Percentiles rank a stretch among this genome's conserved stretches.
These are phyloP conservation scores for Quercus phellos DNA, from an alignment of 331 rosid species.

Conservation along the genomic window DNA sequence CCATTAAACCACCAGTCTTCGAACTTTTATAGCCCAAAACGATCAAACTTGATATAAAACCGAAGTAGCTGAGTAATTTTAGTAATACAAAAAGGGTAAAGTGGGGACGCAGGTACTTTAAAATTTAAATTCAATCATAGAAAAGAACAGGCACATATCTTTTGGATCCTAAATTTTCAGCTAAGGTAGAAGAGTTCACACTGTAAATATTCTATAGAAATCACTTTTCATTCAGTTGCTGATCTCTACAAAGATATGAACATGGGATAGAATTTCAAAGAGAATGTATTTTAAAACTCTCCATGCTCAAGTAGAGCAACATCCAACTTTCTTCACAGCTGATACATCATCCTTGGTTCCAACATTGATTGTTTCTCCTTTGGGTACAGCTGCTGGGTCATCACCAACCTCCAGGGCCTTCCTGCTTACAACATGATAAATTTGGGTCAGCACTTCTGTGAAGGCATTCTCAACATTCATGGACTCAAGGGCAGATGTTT, in stretches of 20 bases:
- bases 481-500: conserved; percentile 83
- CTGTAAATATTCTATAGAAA: conserved; percentile 25
- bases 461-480: conserved; percentile 70
- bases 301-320: conserved; percentile 55
- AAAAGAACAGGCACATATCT: conserved; percentile 2
- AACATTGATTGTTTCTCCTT: conserved; percentile 63
- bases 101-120: conserved; percentile 4
- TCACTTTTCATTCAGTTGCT: conserved; percentile 10
- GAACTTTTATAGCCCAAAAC: background rate
- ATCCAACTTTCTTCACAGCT: conserved; percentile 63
- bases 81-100: conserved; percentile 6
- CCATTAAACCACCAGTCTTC: background rate
- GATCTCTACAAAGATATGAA: conserved; percentile 36
- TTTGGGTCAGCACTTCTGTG: conserved; percentile 62
- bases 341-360: conserved; percentile 71
- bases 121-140: conserved; percentile 22
- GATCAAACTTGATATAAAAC: background rate
- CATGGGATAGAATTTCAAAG: conserved; percentile 16
- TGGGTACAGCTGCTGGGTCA: conserved; percentile 75
- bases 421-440: conserved; percentile 60
- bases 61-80: background rate
- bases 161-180: conserved; percentile 6
- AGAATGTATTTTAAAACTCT: conserved; percentile 3
- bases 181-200: conserved; percentile 13
- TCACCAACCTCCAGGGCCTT: conserved; percentile 69